Evolutionary conservation across 176 grass and related monocot genomes (phyloP), one percentile per base, ranked within the genome.

Genomic region (Oropetium thomaeum): DNA sequence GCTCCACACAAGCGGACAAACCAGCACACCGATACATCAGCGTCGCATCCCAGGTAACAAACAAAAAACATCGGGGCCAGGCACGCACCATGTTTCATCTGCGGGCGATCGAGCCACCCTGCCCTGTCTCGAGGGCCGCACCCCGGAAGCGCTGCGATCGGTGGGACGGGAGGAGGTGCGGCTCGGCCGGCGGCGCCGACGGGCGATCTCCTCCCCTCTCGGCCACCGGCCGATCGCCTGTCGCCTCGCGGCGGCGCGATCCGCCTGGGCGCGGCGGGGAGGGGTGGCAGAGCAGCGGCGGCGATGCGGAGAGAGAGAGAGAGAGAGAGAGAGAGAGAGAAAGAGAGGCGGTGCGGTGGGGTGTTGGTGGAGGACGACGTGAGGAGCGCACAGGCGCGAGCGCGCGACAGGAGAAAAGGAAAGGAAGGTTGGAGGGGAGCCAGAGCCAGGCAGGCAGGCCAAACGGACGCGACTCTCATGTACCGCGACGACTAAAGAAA

Each of bases 31-130:
- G 73, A 71, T 65, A 40, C 74, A 87, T 73, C 75, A 34, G 73
- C 79, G 9, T 78, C 73, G n/a, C 72, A 67, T 57, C 16, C 16
- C 27, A 41, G 38, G 38, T 40, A 60, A 80, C 38, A 8, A 33
- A 62, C 32, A 34, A 49, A 73, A 68, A 31, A 26, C 43, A 40
- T 11, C 9, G 41, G 52, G 39, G 37, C 8, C 79, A 67, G 32
- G 0, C 32, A 83, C 80, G 80, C 80, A 87, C 85, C 85, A 87
- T 87, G 80, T 87, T 40, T 87, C 85, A 87, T 87, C 74, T 83
- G 85, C 74, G 33, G 26, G 80, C 74, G 55, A 76, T 39, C 67
- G 72, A 52, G 48, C 47, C 42, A 30, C 74, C 74, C 55, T 30
- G 35, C 65, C 76, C 40, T 31, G 71, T 62, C 25, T 14, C 5